A percentile compares a stretch with the other conserved stretches of the same genome.
Evolutionary conservation across 768 basidiomycete genomes (phyloP).

Genomic region (Mycena filopes): DNA sequence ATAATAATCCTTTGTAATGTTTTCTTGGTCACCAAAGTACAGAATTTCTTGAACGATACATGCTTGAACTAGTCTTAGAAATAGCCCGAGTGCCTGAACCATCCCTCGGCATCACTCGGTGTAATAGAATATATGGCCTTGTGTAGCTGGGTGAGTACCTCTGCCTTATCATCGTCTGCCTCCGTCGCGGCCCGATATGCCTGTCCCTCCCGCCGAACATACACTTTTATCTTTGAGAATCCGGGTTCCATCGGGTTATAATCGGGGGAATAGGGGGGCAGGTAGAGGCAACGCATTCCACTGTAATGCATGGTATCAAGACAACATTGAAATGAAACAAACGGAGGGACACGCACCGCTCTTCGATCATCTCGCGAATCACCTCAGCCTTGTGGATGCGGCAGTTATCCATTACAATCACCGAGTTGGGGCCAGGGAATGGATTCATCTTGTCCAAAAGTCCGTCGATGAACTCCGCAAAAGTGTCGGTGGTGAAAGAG

Average conservation of each 20-base stretch:
- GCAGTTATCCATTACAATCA: constrained; percentile 53
- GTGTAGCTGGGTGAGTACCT: background rate
- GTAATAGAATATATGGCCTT: constrained; percentile 21
- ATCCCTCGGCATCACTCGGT: constrained; percentile 12
- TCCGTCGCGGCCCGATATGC: background rate
- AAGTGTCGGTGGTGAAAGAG: constrained; percentile 40
- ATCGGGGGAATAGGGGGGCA: constrained; percentile 51
- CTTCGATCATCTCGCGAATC: constrained; percentile 43
- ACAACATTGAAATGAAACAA: too few relatives aligned
- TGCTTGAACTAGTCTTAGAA: background rate
- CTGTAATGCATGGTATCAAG: background rate
- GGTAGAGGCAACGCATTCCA: constrained; percentile 38
- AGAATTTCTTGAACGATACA: too few relatives aligned
- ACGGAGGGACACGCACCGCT: constrained; percentile 35
- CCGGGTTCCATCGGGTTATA: constrained; percentile 49
- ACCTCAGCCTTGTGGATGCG: constrained; percentile 43
- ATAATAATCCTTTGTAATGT: too few relatives aligned
- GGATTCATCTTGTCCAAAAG: constrained; percentile 51
- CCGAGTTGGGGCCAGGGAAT: constrained; percentile 46
- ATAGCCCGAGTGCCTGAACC: constrained; percentile 22
- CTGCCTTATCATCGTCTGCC: background rate
- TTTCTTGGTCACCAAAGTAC: too few relatives aligned
- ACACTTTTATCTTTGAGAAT: constrained; percentile 36
- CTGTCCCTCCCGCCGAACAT: constrained; percentile 29
- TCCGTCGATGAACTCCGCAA: constrained; percentile 44